Conservation (phyloP, 2,329 filamentous ascomycete genomes). For the Claviceps maximensis region DNA sequence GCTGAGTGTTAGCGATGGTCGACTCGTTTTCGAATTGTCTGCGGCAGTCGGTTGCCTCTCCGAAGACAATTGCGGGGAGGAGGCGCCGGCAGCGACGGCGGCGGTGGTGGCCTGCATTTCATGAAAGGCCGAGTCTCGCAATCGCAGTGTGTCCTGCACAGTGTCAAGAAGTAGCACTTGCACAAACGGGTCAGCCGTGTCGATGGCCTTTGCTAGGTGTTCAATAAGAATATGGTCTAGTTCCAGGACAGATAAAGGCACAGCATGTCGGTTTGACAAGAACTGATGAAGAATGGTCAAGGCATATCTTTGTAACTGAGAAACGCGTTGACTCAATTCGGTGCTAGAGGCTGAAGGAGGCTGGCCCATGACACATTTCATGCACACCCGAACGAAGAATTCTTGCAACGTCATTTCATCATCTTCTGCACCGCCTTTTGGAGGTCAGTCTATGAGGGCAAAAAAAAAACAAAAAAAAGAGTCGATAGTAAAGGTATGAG, state of each 20-base stretch:
- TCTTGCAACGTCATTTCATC: slow-evolving; percentile 50
- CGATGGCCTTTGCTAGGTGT: slow-evolving; percentile 47
- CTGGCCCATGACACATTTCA: slow-evolving; percentile 40
- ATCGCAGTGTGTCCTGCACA: slow-evolving; percentile 59
- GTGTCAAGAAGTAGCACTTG: slow-evolving; percentile 70
- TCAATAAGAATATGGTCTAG: slow-evolving; percentile 61
- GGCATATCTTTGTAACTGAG: slow-evolving; percentile 57
- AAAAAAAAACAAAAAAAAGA: background rate
- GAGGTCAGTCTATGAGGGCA: slow-evolving; percentile 8
- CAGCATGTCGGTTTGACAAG: slow-evolving; percentile 48
- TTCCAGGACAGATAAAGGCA: slow-evolving; percentile 45
- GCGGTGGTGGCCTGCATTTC: slow-evolving; percentile 26
- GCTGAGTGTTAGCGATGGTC: slow-evolving; percentile 22
- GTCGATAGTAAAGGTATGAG: background rate
- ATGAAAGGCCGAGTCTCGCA: slow-evolving; percentile 33
- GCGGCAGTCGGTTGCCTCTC: slow-evolving; percentile 32
- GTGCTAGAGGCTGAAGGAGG: slow-evolving; percentile 9
- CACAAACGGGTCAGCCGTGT: slow-evolving; percentile 51
- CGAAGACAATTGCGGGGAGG: slow-evolving; percentile 18
- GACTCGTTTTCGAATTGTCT: slow-evolving; percentile 28
- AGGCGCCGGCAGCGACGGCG: too few relatives aligned
- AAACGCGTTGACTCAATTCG: slow-evolving; percentile 31
- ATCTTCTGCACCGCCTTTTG: slow-evolving; percentile 35
- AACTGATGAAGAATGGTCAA: slow-evolving; percentile 59
- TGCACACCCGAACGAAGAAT: slow-evolving; percentile 52